These are phyloP conservation scores for Trichosporon sp. DNA, from an alignment of 1,284 basidiomycete species.

Conservation along the genomic window DNA sequence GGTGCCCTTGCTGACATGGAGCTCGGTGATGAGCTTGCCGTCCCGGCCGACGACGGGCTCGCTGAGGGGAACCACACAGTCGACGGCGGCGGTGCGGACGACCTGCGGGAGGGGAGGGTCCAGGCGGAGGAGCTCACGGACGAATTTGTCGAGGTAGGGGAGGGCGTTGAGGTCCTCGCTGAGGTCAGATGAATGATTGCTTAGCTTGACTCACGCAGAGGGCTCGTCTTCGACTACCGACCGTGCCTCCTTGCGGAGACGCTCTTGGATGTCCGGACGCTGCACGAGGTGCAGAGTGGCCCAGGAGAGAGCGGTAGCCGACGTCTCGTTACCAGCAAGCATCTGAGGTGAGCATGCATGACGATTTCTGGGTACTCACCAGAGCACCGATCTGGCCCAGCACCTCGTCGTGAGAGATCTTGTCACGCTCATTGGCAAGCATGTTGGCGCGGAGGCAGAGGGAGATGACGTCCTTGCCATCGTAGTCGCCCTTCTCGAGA, in stretches of 20 bases:
- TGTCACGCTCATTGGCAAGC: slow-evolving; percentile 53
- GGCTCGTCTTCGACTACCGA: slow-evolving; percentile 45
- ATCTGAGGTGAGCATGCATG: too few relatives aligned
- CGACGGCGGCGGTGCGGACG: slow-evolving; percentile 56
- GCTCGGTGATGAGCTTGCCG: slow-evolving; percentile 44
- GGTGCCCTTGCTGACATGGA: slow-evolving; percentile 37
- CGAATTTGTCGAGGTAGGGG: slow-evolving; percentile 58
- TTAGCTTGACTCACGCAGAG: too few relatives aligned
- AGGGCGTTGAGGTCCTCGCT: slow-evolving; percentile 50
- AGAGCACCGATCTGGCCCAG: slow-evolving; percentile 72
- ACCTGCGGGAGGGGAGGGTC: slow-evolving; percentile 63
- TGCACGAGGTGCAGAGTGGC: slow-evolving; percentile 61
- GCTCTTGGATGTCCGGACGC: slow-evolving; percentile 55
- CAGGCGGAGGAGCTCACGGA: slow-evolving; percentile 63
- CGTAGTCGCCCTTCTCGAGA: slow-evolving; percentile 50
- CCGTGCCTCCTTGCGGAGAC: slow-evolving; percentile 54
- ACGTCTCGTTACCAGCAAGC: slow-evolving; percentile 67
- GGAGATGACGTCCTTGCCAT: slow-evolving; percentile 47
- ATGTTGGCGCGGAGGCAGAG: slow-evolving; percentile 57
- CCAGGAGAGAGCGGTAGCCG: slow-evolving; percentile 66
- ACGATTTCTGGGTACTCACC: too few relatives aligned
- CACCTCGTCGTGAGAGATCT: slow-evolving; percentile 62
- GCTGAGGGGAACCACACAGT: slow-evolving; percentile 59
- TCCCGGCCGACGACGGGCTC: slow-evolving; percentile 44
- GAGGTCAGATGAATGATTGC: too few relatives aligned